Evolutionary conservation across 2,329 filamentous ascomycete genomes (phyloP), one percentile per base, ranked within the genome.

Genomic region (Dothideomycetes sp.): DNA sequence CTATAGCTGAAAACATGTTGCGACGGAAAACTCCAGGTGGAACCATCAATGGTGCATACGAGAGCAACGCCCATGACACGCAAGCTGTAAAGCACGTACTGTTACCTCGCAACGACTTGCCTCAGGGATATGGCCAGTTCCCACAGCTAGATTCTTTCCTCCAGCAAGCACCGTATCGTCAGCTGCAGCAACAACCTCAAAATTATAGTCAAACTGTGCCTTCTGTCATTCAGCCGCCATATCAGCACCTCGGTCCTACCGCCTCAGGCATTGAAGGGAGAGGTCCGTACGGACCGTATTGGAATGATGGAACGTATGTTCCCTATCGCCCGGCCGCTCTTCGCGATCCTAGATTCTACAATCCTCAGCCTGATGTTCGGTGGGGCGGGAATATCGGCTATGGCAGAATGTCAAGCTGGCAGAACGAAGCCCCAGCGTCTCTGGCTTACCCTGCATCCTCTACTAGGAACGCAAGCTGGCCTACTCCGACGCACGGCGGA

Each of bases 11-110:
- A 58, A 79, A 94, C 59, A 83, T 85, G 51, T 69, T 95, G 41
- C 78, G 89, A 48, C 77, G 89, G 49, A 96, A 96, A 61, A 96
- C 89, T 7, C 91, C 89, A 4, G 89, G 81, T 54, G 91, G 89
- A n/a, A 94, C 87, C 29, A 73, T 96, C 45, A 81, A 89, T 48
- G 86, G 84, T 39, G 87, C 86, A 9, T 95, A 94, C 54, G 88
- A 96, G 69, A 86, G 84, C 22, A 84, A 84, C 4, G 49, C 47
- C 9, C 52, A 54, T 29, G 48, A 51, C 15, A 22, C 44, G 14
- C 48, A 50, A 19, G 47, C 54, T 22, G 78, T 80, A 2, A 95
- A 95, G 62, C 87, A 94, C 56, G 77, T 94, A 56, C 69, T 91
- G 15, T 67, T 94, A 19, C 79, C 84, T 17, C 33, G 36, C 7